Percentiles rank a stretch among this genome's conserved stretches.
Evolutionary conservation across 225 moss, liverwort and hornwort species (phyloP).

Genomic region (Polytrichum commune): DNA sequence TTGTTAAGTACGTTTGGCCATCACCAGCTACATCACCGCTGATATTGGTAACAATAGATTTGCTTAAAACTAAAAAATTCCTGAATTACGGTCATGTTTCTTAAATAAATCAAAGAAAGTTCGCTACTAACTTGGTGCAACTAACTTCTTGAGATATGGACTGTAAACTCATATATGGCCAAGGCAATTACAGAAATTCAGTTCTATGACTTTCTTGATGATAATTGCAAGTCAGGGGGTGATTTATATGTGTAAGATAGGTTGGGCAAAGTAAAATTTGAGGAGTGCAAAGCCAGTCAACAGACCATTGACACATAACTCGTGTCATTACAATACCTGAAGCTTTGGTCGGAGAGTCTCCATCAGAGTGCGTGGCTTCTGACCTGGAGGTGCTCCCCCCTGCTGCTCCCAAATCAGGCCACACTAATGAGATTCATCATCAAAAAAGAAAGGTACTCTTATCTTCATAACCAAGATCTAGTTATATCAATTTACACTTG

Average conservation of each 20-base stretch:
- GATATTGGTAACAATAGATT: neutral
- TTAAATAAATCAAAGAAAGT: too few relatives aligned
- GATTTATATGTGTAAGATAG: neutral
- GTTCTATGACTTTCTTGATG: too few relatives aligned
- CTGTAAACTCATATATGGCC: too few relatives aligned
- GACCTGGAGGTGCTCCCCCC: constrained; percentile 73
- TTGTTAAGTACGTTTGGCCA: neutral
- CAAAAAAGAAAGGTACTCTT: neutral
- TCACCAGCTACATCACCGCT: neutral
- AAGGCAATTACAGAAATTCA: too few relatives aligned
- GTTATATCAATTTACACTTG: too few relatives aligned
- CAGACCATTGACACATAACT: too few relatives aligned
- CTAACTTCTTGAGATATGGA: too few relatives aligned
- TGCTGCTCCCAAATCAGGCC: constrained; percentile 41
- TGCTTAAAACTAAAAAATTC: too few relatives aligned
- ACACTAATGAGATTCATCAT: constrained; percentile 27
- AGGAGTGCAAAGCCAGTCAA: neutral
- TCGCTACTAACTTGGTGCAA: too few relatives aligned
- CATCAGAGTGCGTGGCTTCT: constrained; percentile 60
- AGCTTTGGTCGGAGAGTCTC: constrained; percentile 57
- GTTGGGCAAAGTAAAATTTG: neutral
- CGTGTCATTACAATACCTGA: constrained; percentile 27
- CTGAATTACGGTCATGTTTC: too few relatives aligned
- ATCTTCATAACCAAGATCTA: too few relatives aligned
- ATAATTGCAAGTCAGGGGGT: too few relatives aligned